Base-by-base conservation (phyloP, 2,329 filamentous ascomycete species). In the Aspergillus aculeatinus region DNA sequence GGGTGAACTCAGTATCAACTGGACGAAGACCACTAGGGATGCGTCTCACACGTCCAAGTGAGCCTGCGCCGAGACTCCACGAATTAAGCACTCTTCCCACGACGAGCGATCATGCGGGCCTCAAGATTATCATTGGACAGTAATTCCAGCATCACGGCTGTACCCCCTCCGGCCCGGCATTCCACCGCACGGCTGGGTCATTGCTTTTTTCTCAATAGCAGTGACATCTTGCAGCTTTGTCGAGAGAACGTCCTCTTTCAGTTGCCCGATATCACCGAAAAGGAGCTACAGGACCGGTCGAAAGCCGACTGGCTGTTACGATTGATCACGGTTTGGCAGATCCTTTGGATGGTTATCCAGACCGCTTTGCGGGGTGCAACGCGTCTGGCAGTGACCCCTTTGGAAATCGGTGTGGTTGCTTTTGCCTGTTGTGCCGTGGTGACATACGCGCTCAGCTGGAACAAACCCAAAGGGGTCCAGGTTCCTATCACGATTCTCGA, bases 171-270 rank as follows among this genome's bases (percentile, higher is more conserved):
- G 27, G 27, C 0, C 27, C 27, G 25, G 16, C 4, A 42, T 42
- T n/a, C 35, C n/a, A 16, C 14, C 35, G 16, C 35, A 27, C 25
- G 7, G 2, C 25, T 7, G 25, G 25, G 25, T 27, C 2, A 27
- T 5, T 2, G 25, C 2, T 7, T 7, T 5, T 27, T 2, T 2
- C 25, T 27, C 25, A 27, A 7, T 1, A 2, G 1, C 25, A 1
- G 25, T 1, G 39, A 42, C 12, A 42, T 42, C 16, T 16, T 16
- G 6, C 11, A 1, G 16, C 35, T 42, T 42, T 16, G 12, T 4
- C 2, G n/a, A 42, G 14, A 4, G 5, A 2, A 12, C 2, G 4
- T 16, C 4, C 16, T 42, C 5, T 3, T 3, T 14, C 39, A 19
- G 1, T 1, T 42, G 39, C 16, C 39, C 1, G 6, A n/a, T 5